These are phyloP conservation scores for Micractinium conductrix DNA, from an alignment of 139 green algal species.

Conservation along the genomic window DNA sequence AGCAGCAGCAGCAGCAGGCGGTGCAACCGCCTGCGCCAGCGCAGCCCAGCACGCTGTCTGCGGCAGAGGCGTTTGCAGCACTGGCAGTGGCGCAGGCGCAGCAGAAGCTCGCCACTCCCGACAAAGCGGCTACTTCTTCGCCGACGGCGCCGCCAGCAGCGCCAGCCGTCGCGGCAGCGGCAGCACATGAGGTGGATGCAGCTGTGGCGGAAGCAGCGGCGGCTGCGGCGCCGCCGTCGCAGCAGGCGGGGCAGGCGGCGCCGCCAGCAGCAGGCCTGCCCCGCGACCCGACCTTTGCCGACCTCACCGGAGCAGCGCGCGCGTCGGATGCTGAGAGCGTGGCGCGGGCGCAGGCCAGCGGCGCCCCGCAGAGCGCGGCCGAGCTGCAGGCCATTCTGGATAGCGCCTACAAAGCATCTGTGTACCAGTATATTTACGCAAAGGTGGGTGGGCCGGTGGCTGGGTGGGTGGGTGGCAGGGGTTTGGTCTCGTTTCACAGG, in stretches of 20 bases:
- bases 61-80: neutral
- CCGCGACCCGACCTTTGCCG: neutral
- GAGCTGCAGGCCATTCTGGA: no score
- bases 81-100: neutral
- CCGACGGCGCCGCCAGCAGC: neutral
- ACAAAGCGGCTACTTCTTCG: neutral
- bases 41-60: neutral
- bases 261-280: neutral
- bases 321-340: no score
- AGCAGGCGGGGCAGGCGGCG: neutral
- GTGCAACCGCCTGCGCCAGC: neutral
- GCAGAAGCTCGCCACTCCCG: neutral
- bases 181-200: neutral
- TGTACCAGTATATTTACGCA: no score
- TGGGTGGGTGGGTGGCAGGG: no score
- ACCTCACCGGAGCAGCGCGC: neutral
- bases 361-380: no score
- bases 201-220: neutral
- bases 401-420: no score
- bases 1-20: neutral
- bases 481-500: no score
- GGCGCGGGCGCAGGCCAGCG: no score
- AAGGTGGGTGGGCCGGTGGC: no score
- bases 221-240: neutral
- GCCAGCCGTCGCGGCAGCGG: neutral